Evolutionary conservation across 164 flowering plant species (phyloP), one percentile per base, ranked within the genome.

Genomic region (Tetrastigma voinierianum): DNA sequence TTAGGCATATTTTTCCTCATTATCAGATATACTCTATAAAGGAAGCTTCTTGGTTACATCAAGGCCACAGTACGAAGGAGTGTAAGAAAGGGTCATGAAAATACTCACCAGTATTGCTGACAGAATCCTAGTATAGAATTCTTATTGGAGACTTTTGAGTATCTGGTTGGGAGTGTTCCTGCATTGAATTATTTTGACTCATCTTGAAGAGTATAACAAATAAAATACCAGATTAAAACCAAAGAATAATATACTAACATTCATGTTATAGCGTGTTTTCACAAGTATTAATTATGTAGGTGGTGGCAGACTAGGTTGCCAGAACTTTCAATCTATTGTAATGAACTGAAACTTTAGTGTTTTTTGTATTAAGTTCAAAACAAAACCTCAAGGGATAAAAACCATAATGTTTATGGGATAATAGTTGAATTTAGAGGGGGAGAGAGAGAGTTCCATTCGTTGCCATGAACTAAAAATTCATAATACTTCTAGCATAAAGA

Each of bases 71-170:
- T 73, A 11, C 66, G 81, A 73, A 85, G 69, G 64, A 85, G 20
- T 52, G 90, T 64, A n/a, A 79, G n/a, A 57, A 55, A 95, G 66
- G 46, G 87, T 76, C 84, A 82, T 71, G 65, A 85, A 68, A 90
- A 78, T 46, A 87, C n/a, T n/a, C n/a, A n/a, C 78, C 84, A 83
- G 76, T 58, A 89, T 62, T 61, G 78, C 43, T 14, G 78, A 74
- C 55, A 76, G 65, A 43, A 84, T 53, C 44, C 74, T 74, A 65
- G 78, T 78, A 61, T 54, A n/a, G 69, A 53, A 80, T 15, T 67
- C 87, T 82, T 70, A 77, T 85, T 18, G 86, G 80, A 62, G 78
- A 67, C 72, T 79, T 81, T 18, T 63, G 71, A 46, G 76, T 57
- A 45, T 65, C 73, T 12, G 80, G 71, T 10, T 17, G 40, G 67